Evolutionary conservation across 1,284 basidiomycete genomes (phyloP).

Genomic region (Tilletia horrida): DNA sequence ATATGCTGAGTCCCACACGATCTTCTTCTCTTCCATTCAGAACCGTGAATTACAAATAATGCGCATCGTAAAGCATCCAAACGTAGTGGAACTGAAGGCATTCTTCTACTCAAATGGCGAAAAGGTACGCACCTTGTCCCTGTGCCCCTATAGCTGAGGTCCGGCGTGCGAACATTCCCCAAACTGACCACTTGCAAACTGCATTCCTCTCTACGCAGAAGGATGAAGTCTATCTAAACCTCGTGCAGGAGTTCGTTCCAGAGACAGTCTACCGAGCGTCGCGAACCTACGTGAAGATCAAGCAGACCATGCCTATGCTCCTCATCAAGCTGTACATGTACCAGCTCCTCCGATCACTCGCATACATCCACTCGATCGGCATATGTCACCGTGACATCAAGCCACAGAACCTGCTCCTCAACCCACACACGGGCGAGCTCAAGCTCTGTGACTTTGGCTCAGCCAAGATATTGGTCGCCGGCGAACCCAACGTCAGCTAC

Average conservation of each 20-base stretch:
- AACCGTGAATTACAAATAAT: conserved; percentile 99
- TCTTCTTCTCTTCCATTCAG: conserved; percentile 59
- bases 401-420: conserved; percentile 94
- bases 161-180: too few relatives aligned
- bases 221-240: conserved; percentile 99
- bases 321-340: conserved; percentile 99
- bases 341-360: conserved; percentile 91
- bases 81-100: conserved; percentile 93
- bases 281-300: conserved; percentile 98
- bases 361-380: conserved; percentile 96
- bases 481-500: conserved; percentile 98
- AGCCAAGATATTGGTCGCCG: conserved; percentile 94
- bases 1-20: conserved; percentile 6
- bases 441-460: conserved; percentile 99
- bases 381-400: conserved; percentile 92
- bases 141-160: background rate
- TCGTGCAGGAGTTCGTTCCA: conserved; percentile 97
- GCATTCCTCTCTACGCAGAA: conserved; percentile 64
- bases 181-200: background rate
- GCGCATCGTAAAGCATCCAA: conserved; percentile 94
- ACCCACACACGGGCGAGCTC: conserved; percentile 90
- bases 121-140: conserved; percentile 66
- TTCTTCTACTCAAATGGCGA: conserved; percentile 99
- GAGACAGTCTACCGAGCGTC: conserved; percentile 99
- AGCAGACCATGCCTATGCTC: conserved; percentile 98